Evolutionary conservation across 176 grass and related monocot genomes (phyloP), one percentile per base, ranked within the genome.

Genomic region (Paspalum notatum): DNA sequence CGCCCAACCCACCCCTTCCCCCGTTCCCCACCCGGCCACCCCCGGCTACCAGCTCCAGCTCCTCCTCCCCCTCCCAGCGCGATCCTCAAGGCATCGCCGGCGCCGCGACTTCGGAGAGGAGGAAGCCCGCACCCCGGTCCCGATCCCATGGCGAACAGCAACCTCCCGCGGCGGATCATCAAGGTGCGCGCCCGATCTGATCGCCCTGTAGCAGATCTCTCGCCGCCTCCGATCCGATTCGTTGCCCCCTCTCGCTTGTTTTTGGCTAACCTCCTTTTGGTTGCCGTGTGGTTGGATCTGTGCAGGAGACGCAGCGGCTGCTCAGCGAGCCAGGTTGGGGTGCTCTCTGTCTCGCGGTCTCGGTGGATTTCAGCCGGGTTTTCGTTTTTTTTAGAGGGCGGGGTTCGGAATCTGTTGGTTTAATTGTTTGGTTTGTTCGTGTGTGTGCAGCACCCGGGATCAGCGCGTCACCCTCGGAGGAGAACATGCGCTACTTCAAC

Each of bases 401-500:
- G 12, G 42, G 27, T 72, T 53, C 12, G 32, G 56, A 39, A 71
- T 59, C 47, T 20, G 72, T 49, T 71, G 40, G 48, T 76, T 75
- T n/a, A 70, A 75, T 70, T 53, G 25, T 17, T 80, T 58, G 5
- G 11, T 14, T 58, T 64, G 58, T 14, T 54, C 38, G 77, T 46
- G 57, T 69, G 77, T 71, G 78, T 84, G 79, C 89, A 95, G 95
- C 95, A 21, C 95, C 95, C 64, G 95, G 95, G 72, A 95, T 98
- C 39, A 98, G 92, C 83, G 95, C 95, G 58, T 95, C 95, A 16
- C 92, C 95, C 6, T 98, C 92, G 37, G 92, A 98, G 81, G 92
- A 98, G 80, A 98, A 98, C 71, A 95, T 98, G 95, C 95, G 95
- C 45, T 98, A 98, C 77, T 98, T 98, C 81, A 95, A 98, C 91